Percentiles rank a stretch among this genome's conserved stretches.
These are phyloP conservation scores for Boletus coccyginus DNA, from an alignment of 768 basidiomycete genomes.

Conservation along the genomic window DNA sequence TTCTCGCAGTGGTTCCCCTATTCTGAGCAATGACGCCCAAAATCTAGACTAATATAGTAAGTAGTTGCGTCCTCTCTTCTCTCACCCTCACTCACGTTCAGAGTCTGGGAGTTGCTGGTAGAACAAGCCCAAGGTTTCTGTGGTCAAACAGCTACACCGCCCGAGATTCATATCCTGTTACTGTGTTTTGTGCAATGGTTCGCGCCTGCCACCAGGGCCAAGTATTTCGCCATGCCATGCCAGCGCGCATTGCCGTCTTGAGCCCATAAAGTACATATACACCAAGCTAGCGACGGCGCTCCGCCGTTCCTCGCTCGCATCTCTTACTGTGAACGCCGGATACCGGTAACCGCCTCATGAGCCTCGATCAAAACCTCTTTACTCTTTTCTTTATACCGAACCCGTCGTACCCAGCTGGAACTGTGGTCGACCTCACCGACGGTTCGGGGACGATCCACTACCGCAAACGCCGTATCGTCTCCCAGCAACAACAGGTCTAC, in stretches of 20 bases:
- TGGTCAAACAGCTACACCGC: neutral
- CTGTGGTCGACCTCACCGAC: constrained; percentile 68
- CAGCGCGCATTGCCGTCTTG: neutral
- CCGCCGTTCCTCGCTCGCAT: neutral
- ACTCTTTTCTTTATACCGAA: constrained; percentile 66
- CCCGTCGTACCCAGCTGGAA: constrained; percentile 48
- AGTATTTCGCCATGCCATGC: neutral
- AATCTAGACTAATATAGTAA: too few species aligned
- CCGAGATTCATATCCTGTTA: neutral
- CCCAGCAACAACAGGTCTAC: constrained; percentile 43
- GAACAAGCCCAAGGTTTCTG: too few species aligned
- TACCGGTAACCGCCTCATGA: constrained; percentile 44
- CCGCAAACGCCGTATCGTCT: constrained; percentile 59
- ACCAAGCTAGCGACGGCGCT: neutral
- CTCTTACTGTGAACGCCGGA: neutral
- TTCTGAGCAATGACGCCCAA: too few species aligned
- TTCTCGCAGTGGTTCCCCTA: too few species aligned
- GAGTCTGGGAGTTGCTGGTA: too few species aligned
- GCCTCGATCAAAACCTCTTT: constrained; percentile 83
- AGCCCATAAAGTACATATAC: neutral
- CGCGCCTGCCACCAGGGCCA: too few species aligned
- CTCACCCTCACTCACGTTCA: too few species aligned
- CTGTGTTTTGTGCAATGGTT: neutral
- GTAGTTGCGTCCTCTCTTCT: too few species aligned
- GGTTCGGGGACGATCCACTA: constrained; percentile 64